phyloP scores from a whole-genome alignment of 371 early-diverging fungal genomes.

The Apophysomyces ossiformis region DNA sequence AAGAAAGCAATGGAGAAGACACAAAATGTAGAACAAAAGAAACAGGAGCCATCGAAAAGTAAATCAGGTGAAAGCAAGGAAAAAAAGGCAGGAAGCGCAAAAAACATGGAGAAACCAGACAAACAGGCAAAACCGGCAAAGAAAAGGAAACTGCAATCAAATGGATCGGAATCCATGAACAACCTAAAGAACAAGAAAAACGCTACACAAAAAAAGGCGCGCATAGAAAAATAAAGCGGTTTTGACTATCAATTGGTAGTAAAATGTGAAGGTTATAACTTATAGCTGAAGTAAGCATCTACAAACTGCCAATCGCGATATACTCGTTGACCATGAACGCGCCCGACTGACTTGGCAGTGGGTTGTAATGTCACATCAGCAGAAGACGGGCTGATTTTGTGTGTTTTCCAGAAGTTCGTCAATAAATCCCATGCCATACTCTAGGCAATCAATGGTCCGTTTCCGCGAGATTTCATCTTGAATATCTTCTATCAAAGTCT shows the following conservation, averaged over 20 bases:
- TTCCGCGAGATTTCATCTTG: constrained; percentile 17
- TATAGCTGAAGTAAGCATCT: constrained; percentile 6
- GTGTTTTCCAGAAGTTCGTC: constrained; percentile 17
- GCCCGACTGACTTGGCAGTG: constrained; percentile 5
- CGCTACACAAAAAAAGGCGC: background rate
- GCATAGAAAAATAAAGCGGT: too few species aligned
- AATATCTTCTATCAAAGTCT: constrained; percentile 20
- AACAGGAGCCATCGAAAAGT: background rate
- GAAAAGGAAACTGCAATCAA: background rate
- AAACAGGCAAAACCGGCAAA: background rate
- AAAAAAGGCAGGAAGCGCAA: too few species aligned
- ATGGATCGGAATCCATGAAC: background rate
- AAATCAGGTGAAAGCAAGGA: background rate
- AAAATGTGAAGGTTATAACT: too few species aligned
- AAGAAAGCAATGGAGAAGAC: background rate
- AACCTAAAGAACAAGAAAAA: background rate
- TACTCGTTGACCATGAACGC: background rate
- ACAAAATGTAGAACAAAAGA: background rate
- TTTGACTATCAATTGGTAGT: too few species aligned
- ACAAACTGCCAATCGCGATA: constrained; percentile 22
- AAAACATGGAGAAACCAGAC: too few species aligned
- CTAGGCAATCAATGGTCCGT: constrained; percentile 25
- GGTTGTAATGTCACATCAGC: background rate
- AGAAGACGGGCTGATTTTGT: constrained; percentile 16
- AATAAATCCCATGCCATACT: constrained; percentile 18